Base-by-base conservation (phyloP, 768 basidiomycete genomes). In the Suillus subalutaceus region DNA sequence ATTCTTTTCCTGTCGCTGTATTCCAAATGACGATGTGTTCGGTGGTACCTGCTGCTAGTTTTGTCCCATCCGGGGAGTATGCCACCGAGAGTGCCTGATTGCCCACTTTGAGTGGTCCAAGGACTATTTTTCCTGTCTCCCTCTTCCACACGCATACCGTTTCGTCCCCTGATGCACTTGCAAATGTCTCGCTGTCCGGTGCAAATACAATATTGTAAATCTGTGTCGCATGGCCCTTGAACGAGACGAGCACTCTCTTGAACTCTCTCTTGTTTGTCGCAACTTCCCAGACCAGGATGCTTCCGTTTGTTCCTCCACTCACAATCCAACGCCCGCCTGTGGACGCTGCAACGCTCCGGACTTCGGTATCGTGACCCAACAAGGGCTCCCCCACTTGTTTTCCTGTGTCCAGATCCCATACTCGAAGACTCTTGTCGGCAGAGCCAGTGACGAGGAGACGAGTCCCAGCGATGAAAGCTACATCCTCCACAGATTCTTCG, bases 261-360 rank as follows among this genome's bases (percentile, higher is more conserved):
- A 50, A 13, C 4, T 23, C 46, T 48, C 5, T 23, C n/a, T 48
- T 48, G 4, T 48, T 48, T 23, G n/a, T 23, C 5, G n/a, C 46
- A 48, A 48, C 46, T 23, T 48, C 46, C 46, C 46, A 48, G 5
- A 13, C n/a, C n/a, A 23, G 5, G 12, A 23, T 23, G n/a, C 66
- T 66, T 10, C 46, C 35, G 12, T 73, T 70, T 10, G 1, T 13
- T 6, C 65, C 60, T 40, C 59, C 66, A 26, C 68, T 64, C 58
- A 65, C 64, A 18, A 73, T 52, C 37, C 46, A 56, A 23, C 57
- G 12, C 20, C 70, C 72, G 52, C 72, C 63, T 0, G 63, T 37
- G 26, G 72, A 72, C 41, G 82, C 77, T 68, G 75, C 69, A 64
- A 84, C 80, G 52, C 73, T 76, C 9, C 79, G 79, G 57, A 74